phyloP scores from a whole-genome alignment of 2,329 filamentous ascomycete genomes.

The Rhynchosporium secalis region DNA sequence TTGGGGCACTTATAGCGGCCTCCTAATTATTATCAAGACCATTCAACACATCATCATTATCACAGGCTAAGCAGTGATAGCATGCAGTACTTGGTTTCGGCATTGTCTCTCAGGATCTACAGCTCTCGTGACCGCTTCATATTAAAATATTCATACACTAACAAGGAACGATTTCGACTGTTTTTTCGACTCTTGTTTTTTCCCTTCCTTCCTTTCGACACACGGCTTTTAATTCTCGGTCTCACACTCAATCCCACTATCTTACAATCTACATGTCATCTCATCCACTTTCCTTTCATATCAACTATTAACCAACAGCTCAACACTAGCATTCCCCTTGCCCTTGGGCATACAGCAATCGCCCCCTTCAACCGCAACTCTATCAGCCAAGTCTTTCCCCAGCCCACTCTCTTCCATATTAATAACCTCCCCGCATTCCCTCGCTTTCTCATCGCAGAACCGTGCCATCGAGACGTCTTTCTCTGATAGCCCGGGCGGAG shows the following conservation, averaged over 20 bases:
- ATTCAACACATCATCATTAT: neutral
- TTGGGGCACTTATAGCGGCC: conserved; percentile 13
- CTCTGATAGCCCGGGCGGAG: conserved; percentile 61
- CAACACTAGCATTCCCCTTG: conserved; percentile 18
- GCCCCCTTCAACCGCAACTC: conserved; percentile 48
- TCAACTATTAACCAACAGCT: neutral
- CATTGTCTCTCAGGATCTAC: no score
- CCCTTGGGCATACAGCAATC: conserved; percentile 56
- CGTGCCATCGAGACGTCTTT: conserved; percentile 63
- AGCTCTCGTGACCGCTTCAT: no score
- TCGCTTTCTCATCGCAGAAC: conserved; percentile 61
- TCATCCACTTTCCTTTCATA: neutral
- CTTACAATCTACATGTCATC: neutral
- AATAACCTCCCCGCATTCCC: conserved; percentile 54
- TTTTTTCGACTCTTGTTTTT: no score
- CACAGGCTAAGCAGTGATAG: neutral
- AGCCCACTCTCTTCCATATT: conserved; percentile 14
- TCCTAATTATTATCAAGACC: conserved; percentile 24
- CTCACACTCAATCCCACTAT: neutral
- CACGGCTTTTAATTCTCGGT: neutral
- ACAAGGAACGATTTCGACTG: no score
- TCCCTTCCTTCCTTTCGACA: no score
- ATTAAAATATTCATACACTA: no score
- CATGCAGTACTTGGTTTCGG: neutral
- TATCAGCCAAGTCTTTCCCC: conserved; percentile 48